Conservation (phyloP, 73 alveolate genomes). For the Paramecium octaurelia region DNA sequence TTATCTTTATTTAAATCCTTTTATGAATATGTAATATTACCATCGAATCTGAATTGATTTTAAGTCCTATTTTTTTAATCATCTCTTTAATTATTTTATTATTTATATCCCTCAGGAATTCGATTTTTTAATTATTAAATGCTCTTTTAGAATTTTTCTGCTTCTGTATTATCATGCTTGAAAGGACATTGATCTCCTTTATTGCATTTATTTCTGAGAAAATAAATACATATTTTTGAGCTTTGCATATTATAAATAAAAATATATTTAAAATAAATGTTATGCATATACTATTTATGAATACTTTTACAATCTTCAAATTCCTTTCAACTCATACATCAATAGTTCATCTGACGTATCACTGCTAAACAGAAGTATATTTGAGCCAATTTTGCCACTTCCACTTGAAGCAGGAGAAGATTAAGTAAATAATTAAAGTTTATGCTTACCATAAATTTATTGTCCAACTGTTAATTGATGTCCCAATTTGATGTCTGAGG, state of each 20-base stretch:
- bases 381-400: conserved; percentile 1
- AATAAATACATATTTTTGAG: not conserved
- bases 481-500: not conserved
- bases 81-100: not conserved
- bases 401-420: conserved; percentile 5
- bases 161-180: not conserved
- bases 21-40: not conserved
- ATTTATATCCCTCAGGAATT: not conserved
- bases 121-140: not conserved
- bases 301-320: not conserved
- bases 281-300: not conserved
- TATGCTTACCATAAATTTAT: conserved; percentile 19
- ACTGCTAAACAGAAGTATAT: not conserved
- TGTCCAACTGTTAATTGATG: not conserved
- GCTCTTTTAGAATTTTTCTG: not conserved
- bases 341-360: conserved; percentile 18
- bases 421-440: not conserved
- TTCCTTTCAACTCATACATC: conserved; percentile 5
- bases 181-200: not conserved
- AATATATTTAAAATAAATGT: not conserved
- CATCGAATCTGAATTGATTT: not conserved
- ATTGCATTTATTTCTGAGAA: not conserved
- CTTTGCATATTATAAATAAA: not conserved
- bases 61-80: not conserved
- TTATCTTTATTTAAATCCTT: not conserved